Conservation (phyloP, 108 stramenopile species). For the Cyclotella baltica region DNA sequence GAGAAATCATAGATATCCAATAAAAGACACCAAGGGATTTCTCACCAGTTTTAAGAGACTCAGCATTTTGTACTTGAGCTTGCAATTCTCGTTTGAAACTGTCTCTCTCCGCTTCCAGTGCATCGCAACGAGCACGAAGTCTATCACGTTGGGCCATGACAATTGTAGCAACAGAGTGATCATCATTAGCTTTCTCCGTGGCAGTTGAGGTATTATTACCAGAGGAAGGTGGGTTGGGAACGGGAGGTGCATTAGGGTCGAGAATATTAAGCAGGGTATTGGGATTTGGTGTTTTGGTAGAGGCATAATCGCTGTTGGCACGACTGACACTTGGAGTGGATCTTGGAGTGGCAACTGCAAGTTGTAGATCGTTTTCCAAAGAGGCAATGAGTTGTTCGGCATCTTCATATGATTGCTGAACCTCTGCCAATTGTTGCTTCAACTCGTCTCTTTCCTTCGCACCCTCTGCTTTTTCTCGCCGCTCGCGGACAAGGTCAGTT, state of each 20-base stretch:
- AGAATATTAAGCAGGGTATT: conserved; percentile 69
- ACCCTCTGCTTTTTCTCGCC: conserved; percentile 61
- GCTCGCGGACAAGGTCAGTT: conserved; percentile 85
- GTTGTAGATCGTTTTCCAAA: conserved; percentile 82
- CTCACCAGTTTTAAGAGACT: conserved; percentile 80
- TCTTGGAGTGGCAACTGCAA: conserved; percentile 66
- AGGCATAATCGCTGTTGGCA: conserved; percentile 26
- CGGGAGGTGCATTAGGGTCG: conserved; percentile 67
- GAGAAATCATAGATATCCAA: too few species aligned
- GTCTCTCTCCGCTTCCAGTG: conserved; percentile 86
- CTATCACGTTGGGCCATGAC: conserved; percentile 92
- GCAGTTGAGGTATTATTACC: conserved; percentile 12
- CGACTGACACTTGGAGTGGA: conserved; percentile 20
- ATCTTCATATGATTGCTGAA: conserved; percentile 67
- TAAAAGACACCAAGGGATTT: too few species aligned
- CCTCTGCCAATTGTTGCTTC: conserved; percentile 42
- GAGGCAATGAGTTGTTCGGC: conserved; percentile 72
- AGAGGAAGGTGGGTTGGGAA: conserved; percentile 30
- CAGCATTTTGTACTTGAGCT: conserved; percentile 74
- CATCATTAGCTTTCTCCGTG: conserved; percentile 75
- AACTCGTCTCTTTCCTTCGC: conserved; percentile 54
- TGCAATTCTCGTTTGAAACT: conserved; percentile 90
- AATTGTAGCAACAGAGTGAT: conserved; percentile 91
- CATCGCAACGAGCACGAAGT: conserved; percentile 75
- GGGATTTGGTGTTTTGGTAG: conserved; percentile 48